Base-by-base conservation (phyloP, 176 grass and related monocot genomes). In the Aechmea fasciata region DNA sequence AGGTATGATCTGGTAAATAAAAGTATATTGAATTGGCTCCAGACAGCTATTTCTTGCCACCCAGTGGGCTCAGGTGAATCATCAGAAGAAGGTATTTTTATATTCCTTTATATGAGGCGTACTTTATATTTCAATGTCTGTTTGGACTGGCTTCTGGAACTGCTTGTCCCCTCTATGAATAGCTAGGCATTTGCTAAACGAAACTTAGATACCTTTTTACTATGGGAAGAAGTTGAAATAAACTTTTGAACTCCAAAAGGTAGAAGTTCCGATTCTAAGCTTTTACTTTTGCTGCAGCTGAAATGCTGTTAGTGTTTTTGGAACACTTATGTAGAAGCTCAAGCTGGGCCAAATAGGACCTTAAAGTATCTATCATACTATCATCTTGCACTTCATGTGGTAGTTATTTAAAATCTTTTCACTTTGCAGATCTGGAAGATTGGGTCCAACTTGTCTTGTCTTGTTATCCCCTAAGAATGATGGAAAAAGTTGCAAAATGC, bases 391-490 rank as follows among this genome's bases (percentile, higher is more conserved):
- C 13, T 18, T 18, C 20, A 61, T 18, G 10, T 61, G 55, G 55
- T 11, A n/a, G 13, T 41, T 47, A 67, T 67, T 17, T 47, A 66
- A 15, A 48, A 3, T 67, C 13, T 10, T 5, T 71, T 83, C 18
- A 22, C 72, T 71, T 71, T 20, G 18, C 77, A 97, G 93, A 87
- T 81, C 76, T 90, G 25, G 79, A 81, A 72, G 79, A 92, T 75
- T 92, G 86, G 89, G 86, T 92, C 78, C 82, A 92, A 85, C 76
- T 87, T 68, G 70, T 76, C 11, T 75, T 90, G 47, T 90, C 86
- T 85, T 92, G 88, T 75, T 97, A 83, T 50, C 84, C 85, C 0
- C 70, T 92, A 67, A 90, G 68, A 9, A 79, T 78, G 76, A 80
- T 70, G 20, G 81, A 76, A 78, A 83, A 79, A 81, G 69, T 69